Evolutionary conservation across 2,329 filamentous ascomycete species (phyloP).

Genomic region (Colletotrichum aenigma): DNA sequence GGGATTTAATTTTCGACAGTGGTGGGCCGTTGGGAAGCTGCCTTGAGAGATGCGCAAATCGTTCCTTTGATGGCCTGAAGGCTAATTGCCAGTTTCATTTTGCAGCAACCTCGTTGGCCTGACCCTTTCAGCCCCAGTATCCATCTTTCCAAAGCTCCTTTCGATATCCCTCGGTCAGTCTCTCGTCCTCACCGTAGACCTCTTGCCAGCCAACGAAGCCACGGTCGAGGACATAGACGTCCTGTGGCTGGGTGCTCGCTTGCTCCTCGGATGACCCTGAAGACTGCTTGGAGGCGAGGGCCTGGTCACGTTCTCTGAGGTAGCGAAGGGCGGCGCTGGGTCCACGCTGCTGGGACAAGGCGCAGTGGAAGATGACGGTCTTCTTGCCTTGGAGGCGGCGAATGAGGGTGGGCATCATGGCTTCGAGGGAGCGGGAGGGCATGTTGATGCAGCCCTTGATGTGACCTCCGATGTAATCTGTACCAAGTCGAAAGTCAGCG

Average conservation of each 20-base stretch:
- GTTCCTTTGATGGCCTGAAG: neutral
- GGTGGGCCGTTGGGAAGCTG: neutral
- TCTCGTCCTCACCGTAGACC: constrained; percentile 75
- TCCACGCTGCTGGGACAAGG: constrained; percentile 87
- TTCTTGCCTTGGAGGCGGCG: constrained; percentile 78
- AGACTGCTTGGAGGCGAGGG: constrained; percentile 29
- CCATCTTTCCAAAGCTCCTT: constrained; percentile 82
- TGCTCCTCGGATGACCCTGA: neutral
- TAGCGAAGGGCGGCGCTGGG: constrained; percentile 85
- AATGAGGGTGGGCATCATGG: constrained; percentile 81
- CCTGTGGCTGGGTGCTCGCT: constrained; percentile 53
- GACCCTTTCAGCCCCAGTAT: constrained; percentile 36
- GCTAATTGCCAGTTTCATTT: neutral
- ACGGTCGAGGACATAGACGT: constrained; percentile 79
- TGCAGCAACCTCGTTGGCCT: neutral
- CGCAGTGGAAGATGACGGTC: constrained; percentile 92
- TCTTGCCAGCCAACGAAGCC: constrained; percentile 94
- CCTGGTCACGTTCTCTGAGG: constrained; percentile 68
- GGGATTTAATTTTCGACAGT: neutral
- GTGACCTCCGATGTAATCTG: constrained; percentile 90
- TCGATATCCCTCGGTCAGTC: constrained; percentile 82
- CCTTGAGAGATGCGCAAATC: neutral
- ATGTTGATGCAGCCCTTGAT: constrained; percentile 80
- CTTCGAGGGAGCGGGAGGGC: constrained; percentile 75
- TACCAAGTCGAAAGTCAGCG: neutral